Percentiles rank a stretch among this genome's conserved stretches.
Conservation (phyloP, 257 asterid species). For the Capsicum baccatum region DNA sequence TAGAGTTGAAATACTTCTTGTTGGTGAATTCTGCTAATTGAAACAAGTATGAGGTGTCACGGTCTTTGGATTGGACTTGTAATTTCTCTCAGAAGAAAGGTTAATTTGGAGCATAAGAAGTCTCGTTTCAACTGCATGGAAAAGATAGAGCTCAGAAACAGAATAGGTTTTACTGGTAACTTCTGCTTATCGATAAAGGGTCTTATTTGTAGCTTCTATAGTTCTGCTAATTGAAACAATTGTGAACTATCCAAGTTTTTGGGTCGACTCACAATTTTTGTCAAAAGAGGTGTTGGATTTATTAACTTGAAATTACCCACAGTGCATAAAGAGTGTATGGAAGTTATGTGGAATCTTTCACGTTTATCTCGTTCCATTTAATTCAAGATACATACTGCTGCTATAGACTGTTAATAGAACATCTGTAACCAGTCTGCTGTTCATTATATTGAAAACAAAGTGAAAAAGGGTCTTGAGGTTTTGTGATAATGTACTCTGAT, state of each 20-base stretch:
- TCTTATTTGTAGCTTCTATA: neutral
- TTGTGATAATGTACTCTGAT: conserved; percentile 25
- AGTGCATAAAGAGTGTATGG: neutral
- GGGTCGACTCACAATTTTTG: neutral
- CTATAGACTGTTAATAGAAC: neutral
- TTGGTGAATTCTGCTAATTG: neutral
- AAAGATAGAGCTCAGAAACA: neutral
- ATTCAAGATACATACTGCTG: neutral
- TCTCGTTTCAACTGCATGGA: neutral
- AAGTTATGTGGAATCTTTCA: conserved; percentile 3
- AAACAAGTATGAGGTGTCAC: neutral
- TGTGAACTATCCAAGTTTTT: neutral
- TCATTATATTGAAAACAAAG: neutral
- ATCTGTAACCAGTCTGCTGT: neutral
- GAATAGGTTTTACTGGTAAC: neutral
- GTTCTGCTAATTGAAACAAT: conserved; percentile 13
- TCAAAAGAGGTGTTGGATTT: neutral
- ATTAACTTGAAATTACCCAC: neutral
- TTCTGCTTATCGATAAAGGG: neutral
- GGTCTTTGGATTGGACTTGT: conserved; percentile 20
- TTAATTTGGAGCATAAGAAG: conserved; percentile 11
- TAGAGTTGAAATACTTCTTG: neutral
- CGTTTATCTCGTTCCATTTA: conserved; percentile 1
- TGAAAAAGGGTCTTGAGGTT: neutral
- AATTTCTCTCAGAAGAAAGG: neutral